These are phyloP conservation scores for Psidium friedrichsthalianum DNA, from an alignment of 345 rosid species.

Conservation along the genomic window DNA sequence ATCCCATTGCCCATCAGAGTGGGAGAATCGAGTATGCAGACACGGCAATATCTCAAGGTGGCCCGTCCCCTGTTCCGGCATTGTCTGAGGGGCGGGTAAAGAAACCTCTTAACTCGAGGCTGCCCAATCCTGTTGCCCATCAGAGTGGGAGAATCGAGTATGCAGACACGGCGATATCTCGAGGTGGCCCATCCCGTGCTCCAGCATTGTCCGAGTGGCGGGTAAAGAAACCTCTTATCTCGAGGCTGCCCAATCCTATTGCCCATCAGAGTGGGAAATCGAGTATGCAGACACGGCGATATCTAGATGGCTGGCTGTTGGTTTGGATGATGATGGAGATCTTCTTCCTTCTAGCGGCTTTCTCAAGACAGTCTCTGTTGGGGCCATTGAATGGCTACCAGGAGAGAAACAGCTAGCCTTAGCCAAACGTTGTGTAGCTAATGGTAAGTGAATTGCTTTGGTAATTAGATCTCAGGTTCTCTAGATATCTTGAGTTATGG, in stretches of 20 bases:
- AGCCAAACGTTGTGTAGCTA: constrained; percentile 10
- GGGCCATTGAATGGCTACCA: constrained; percentile 4
- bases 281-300: constrained; percentile 19
- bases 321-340: constrained; percentile 21
- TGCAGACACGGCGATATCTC: neutral
- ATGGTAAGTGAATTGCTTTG: constrained; percentile 11
- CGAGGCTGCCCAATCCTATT: neutral
- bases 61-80: neutral
- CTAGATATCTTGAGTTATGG: neutral
- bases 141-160: neutral
- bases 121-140: neutral
- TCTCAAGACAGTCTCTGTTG: constrained; percentile 25
- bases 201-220: constrained; percentile 19
- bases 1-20: neutral
- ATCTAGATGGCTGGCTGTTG: constrained; percentile 36
- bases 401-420: constrained; percentile 25
- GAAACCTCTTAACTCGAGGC: neutral
- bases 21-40: neutral
- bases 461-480: neutral
- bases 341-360: constrained; percentile 16
- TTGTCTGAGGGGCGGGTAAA: neutral
- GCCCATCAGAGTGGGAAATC: constrained; percentile 11
- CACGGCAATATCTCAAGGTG: neutral
- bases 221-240: constrained; percentile 5
- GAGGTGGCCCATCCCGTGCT: constrained; percentile 10